Evolutionary conservation across 169 alveolate genomes (phyloP).

Genomic region (Plasmodium billcollinsi): DNA sequence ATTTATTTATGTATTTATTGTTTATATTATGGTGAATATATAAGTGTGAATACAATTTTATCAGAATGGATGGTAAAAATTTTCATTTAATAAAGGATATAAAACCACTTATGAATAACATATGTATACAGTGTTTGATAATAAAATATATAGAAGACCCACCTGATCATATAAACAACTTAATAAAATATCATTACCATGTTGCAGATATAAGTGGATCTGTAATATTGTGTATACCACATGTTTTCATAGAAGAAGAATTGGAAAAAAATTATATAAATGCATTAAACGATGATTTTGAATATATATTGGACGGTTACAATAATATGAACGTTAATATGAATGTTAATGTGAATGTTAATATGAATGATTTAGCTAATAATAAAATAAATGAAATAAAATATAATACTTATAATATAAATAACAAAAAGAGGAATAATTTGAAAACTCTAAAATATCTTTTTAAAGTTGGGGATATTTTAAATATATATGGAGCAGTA

Average conservation of each 20-base stretch:
- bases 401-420: conserved; percentile 72
- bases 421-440: conserved; percentile 76
- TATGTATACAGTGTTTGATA: conserved; percentile 79
- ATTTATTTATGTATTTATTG: background rate
- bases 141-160: conserved; percentile 85
- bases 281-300: conserved; percentile 31
- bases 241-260: conserved; percentile 80
- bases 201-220: conserved; percentile 84
- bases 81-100: conserved; percentile 70
- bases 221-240: conserved; percentile 83
- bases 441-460: conserved; percentile 80
- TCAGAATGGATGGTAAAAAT: conserved; percentile 33
- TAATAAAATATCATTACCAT: conserved; percentile 80
- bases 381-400: conserved; percentile 70
- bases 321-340: conserved; percentile 52
- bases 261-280: conserved; percentile 40
- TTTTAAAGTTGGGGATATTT: conserved; percentile 84
- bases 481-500: conserved; percentile 77
- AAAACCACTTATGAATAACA: conserved; percentile 81
- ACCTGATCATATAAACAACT: conserved; percentile 84
- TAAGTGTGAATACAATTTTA: background rate
- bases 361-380: conserved; percentile 35
- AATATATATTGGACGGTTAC: conserved; percentile 77
- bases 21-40: background rate
- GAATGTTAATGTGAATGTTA: conserved; percentile 49